Percentiles rank a stretch among this genome's conserved stretches.
Evolutionary conservation across 139 green algal species (phyloP).

Genomic region (Asterochloris sp.): DNA sequence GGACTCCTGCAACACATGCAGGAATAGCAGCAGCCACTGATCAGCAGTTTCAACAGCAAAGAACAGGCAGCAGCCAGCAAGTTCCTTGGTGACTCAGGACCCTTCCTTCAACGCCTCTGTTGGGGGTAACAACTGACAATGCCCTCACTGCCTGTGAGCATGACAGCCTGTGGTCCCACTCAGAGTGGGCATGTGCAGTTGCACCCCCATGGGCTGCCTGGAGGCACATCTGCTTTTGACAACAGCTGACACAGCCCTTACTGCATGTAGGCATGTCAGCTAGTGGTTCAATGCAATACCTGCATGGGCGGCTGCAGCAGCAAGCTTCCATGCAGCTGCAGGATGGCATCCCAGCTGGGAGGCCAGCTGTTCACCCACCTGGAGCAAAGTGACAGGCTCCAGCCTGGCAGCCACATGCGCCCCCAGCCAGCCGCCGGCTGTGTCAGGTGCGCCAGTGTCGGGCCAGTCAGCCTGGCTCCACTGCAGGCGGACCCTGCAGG

Average conservation of each 20-base stretch:
- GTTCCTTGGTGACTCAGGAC: neutral
- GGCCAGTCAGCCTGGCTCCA: conserved; percentile 4
- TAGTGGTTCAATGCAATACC: no score
- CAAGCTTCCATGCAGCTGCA: no score
- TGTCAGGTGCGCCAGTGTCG: neutral
- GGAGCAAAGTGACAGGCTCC: neutral
- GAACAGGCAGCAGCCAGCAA: neutral
- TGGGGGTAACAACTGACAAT: neutral
- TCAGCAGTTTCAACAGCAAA: neutral
- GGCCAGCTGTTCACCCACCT: neutral
- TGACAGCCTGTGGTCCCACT: no score
- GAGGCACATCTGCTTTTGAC: no score
- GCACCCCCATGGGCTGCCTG: no score
- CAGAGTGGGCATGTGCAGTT: no score
- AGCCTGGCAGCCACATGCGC: conserved; percentile 1
- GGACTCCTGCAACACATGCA: neutral
- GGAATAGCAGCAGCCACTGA: neutral
- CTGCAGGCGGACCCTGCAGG: conserved; percentile 2
- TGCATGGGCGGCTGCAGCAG: no score
- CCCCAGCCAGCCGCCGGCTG: neutral
- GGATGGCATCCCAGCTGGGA: no score
- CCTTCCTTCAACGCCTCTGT: neutral
- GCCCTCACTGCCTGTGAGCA: no score
- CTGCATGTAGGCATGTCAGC: no score
- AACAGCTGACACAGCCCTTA: no score